Percentiles rank a stretch among this genome's conserved stretches.
Evolutionary conservation across 106 monocot genomes (phyloP).

Genomic region (Posidonia australis): DNA sequence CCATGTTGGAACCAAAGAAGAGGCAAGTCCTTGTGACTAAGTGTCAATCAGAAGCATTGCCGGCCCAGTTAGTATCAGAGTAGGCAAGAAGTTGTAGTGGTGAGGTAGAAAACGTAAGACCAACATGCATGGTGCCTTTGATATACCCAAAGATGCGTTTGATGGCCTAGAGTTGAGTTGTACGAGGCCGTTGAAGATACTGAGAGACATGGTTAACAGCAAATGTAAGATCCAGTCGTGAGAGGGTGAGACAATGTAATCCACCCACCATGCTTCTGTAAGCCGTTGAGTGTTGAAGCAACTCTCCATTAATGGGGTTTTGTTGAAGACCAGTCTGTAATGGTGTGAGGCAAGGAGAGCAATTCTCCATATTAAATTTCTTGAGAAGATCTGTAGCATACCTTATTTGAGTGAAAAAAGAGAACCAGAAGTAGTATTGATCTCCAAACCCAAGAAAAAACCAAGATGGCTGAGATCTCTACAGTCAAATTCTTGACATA

Average conservation of each 20-base stretch:
- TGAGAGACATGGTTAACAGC: neutral
- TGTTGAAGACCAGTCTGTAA: neutral
- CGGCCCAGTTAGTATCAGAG: slow-evolving; percentile 1
- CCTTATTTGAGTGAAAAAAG: neutral
- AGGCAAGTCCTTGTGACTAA: neutral
- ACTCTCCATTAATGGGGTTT: neutral
- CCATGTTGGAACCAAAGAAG: neutral
- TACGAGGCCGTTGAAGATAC: too few relatives aligned
- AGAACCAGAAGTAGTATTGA: neutral
- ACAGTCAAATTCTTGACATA: too few relatives aligned
- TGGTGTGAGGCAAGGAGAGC: too few relatives aligned
- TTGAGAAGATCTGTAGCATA: neutral
- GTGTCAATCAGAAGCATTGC: neutral
- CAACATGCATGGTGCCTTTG: neutral
- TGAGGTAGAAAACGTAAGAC: neutral
- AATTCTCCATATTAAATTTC: too few relatives aligned
- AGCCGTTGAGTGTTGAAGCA: neutral
- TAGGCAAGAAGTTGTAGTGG: neutral
- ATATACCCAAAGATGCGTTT: neutral
- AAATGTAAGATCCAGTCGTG: neutral
- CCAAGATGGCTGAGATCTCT: neutral
- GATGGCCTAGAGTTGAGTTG: too few relatives aligned
- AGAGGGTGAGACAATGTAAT: neutral
- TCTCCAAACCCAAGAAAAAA: neutral
- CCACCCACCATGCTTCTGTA: neutral